Percentiles rank a stretch among this genome's conserved stretches.
These are phyloP conservation scores for Boechera retrofracta DNA, from an alignment of 345 rosid genomes.

Conservation along the genomic window DNA sequence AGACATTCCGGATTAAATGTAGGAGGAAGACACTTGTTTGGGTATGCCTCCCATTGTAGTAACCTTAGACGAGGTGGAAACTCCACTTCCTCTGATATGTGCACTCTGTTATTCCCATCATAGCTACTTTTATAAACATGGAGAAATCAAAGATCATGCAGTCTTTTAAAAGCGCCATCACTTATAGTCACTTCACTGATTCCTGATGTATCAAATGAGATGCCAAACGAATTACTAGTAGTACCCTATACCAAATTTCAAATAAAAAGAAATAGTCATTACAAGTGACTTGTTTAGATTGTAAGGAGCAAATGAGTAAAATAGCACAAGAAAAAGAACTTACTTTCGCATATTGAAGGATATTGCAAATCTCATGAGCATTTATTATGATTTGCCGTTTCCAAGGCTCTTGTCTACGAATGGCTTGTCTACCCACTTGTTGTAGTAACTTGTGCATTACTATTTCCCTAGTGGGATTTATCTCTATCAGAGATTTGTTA, in stretches of 20 bases:
- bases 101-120: not conserved
- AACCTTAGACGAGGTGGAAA: constrained; percentile 14
- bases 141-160: constrained; percentile 30
- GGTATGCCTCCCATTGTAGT: constrained; percentile 34
- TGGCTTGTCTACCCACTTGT: constrained; percentile 33
- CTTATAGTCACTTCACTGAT: not conserved
- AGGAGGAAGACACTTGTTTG: constrained; percentile 19
- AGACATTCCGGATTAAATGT: not conserved
- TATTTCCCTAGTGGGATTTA: not conserved
- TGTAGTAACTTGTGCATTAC: constrained; percentile 45
- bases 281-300: too few species aligned
- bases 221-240: constrained; percentile 6
- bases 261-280: not conserved
- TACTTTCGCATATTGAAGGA: not conserved
- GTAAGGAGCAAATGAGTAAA: too few species aligned
- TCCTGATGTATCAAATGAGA: not conserved
- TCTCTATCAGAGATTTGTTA: constrained; percentile 33
- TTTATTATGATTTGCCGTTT: constrained; percentile 29
- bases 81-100: not conserved
- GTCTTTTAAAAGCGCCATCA: not conserved
- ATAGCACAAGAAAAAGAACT: not conserved
- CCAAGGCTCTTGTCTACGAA: constrained; percentile 7
- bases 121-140: constrained; percentile 4
- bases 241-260: constrained; percentile 22
- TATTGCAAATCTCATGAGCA: not conserved